A percentile compares a stretch with the other conserved stretches of the same genome.
Conservation (phyloP, 176 grass and related monocot species). For the Rhynchospora pubera region DNA sequence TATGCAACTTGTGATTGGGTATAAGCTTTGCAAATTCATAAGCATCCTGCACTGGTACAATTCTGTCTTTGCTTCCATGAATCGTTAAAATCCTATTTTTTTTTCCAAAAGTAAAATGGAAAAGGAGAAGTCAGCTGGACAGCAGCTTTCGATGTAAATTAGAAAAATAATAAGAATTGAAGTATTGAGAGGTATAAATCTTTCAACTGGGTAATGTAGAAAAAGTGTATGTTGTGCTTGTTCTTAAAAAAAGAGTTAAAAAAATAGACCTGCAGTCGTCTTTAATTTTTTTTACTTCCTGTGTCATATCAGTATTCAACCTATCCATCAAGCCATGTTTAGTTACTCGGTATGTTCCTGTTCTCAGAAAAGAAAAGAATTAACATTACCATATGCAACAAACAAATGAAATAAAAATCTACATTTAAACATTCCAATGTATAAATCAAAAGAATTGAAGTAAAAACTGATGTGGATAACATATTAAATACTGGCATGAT, state of each 20-base stretch:
- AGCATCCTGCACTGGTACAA: constrained; percentile 68
- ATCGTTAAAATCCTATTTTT: constrained; percentile 59
- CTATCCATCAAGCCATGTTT: constrained; percentile 75
- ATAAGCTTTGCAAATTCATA: constrained; percentile 72
- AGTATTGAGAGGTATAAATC: neutral
- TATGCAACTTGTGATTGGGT: constrained; percentile 57
- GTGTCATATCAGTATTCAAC: constrained; percentile 59
- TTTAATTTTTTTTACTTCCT: constrained; percentile 49
- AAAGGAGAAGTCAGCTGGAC: neutral
- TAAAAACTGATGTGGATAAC: neutral
- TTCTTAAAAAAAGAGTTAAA: constrained; percentile 3
- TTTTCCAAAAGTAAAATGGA: neutral
- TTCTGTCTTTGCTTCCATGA: constrained; percentile 63
- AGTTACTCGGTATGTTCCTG: constrained; percentile 65
- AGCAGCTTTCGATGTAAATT: neutral
- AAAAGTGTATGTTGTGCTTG: neutral
- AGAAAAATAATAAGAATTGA: neutral
- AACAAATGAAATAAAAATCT: neutral
- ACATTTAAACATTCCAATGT: neutral
- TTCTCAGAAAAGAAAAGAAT: neutral
- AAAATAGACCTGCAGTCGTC: constrained; percentile 63
- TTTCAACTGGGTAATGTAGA: neutral
- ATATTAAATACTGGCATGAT: neutral
- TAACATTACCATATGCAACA: neutral
- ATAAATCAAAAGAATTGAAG: neutral